Evolutionary conservation across 345 rosid genomes (phyloP).

Genomic region (Diplotaxis tenuifolia): DNA sequence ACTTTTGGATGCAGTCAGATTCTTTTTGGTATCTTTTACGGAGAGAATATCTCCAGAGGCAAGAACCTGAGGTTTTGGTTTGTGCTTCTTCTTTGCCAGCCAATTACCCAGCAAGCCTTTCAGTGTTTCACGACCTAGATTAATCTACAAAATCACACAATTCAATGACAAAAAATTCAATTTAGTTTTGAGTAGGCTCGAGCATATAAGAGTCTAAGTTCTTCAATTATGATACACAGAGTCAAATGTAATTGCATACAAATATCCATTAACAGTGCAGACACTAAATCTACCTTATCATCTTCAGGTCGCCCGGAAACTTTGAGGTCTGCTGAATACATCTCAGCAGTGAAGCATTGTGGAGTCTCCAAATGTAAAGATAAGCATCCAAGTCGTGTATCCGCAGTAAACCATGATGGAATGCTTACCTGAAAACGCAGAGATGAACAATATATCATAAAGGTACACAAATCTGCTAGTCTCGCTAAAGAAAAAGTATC

Average conservation of each 20-base stretch:
- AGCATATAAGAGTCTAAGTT: neutral
- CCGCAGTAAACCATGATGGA: slow-evolving; percentile 98
- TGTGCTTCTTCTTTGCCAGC: slow-evolving; percentile 79
- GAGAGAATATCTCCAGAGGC: slow-evolving; percentile 66
- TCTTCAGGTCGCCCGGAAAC: slow-evolving; percentile 91
- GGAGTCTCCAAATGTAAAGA: slow-evolving; percentile 96
- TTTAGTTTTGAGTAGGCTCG: neutral
- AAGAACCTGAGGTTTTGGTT: slow-evolving; percentile 59
- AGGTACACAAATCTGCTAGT: slow-evolving; percentile 12
- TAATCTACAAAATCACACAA: slow-evolving; percentile 59
- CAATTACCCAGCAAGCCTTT: slow-evolving; percentile 92
- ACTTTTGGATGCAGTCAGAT: slow-evolving; percentile 55
- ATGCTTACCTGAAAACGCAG: slow-evolving; percentile 72
- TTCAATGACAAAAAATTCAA: slow-evolving; percentile 12
- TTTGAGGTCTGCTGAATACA: slow-evolving; percentile 94
- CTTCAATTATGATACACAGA: slow-evolving; percentile 4
- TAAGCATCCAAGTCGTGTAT: slow-evolving; percentile 90
- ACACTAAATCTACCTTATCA: slow-evolving; percentile 64
- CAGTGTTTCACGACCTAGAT: slow-evolving; percentile 94
- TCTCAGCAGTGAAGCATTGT: slow-evolving; percentile 97
- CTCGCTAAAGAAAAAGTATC: neutral
- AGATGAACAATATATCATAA: slow-evolving; percentile 16
- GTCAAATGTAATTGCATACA: neutral
- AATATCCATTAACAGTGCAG: neutral
- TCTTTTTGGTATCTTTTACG: slow-evolving; percentile 64